Percentiles rank a stretch among this genome's conserved stretches.
These are phyloP conservation scores for Suhomyces chickasaworum DNA, from an alignment of 1,139 yeast species.

Conservation along the genomic window DNA sequence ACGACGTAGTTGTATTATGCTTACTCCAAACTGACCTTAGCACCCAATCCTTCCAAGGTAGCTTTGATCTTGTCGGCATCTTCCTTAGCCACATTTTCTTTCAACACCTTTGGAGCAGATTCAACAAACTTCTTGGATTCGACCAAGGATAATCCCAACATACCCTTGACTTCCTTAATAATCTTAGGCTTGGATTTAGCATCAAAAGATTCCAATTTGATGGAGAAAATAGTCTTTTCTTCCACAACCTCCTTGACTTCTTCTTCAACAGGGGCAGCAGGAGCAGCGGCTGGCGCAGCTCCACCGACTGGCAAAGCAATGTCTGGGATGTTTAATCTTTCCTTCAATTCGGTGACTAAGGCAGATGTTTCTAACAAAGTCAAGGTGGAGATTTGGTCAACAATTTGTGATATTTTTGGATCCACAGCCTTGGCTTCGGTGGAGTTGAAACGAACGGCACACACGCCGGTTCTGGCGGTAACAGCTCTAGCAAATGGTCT, in stretches of 20 bases:
- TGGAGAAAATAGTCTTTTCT: conserved; percentile 90
- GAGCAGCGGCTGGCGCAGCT: conserved; percentile 65
- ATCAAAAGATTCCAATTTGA: conserved; percentile 92
- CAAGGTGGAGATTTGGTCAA: conserved; percentile 85
- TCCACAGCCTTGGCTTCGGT: conserved; percentile 58
- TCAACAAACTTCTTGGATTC: conserved; percentile 98
- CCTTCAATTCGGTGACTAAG: conserved; percentile 80
- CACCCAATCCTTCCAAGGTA: conserved; percentile 92
- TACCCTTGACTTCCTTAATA: conserved; percentile 92
- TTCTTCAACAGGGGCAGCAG: conserved; percentile 72
- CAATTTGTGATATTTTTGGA: conserved; percentile 86
- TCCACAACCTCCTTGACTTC: conserved; percentile 79
- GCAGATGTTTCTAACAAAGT: conserved; percentile 89
- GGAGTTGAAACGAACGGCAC: conserved; percentile 54
- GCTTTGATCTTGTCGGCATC: conserved; percentile 92
- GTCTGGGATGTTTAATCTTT: conserved; percentile 88
- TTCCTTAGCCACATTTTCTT: conserved; percentile 84
- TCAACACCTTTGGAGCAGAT: conserved; percentile 90
- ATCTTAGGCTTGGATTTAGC: conserved; percentile 96
- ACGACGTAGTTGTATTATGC: conserved; percentile 10
- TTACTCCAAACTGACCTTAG: conserved; percentile 86
- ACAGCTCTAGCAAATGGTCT: conserved; percentile 34
- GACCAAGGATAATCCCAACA: conserved; percentile 89
- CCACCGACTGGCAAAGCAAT: conserved; percentile 81
- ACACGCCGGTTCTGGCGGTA: conserved; percentile 28